A percentile compares a stretch with the other conserved stretches of the same genome.
phyloP scores from a whole-genome alignment of 257 asterid genomes.

The Nyctanthes arbortristis region DNA sequence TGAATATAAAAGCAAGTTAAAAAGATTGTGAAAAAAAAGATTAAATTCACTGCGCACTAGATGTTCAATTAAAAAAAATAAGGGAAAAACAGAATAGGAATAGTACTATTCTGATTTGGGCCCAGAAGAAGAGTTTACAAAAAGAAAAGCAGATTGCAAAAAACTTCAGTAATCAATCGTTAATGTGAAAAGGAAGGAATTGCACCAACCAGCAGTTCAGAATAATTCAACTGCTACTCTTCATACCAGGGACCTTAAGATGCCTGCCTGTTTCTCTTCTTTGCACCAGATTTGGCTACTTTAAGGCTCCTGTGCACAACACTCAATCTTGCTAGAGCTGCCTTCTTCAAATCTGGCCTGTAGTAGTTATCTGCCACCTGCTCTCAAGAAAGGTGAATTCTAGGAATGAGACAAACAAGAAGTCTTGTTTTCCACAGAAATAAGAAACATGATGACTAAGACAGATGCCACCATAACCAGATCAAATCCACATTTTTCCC shows the following conservation, averaged over 20 bases:
- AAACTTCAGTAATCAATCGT: constrained; percentile 12
- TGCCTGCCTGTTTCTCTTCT: constrained; percentile 89
- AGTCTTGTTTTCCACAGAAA: not conserved
- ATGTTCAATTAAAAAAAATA: too few relatives aligned
- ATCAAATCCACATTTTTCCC: not conserved
- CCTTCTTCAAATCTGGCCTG: constrained; percentile 91
- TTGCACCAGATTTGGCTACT: constrained; percentile 87
- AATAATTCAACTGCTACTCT: constrained; percentile 11
- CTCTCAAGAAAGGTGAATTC: not conserved
- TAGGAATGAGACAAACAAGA: not conserved
- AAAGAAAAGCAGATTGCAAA: constrained; percentile 15
- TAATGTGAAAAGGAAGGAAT: not conserved
- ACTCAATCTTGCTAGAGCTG: constrained; percentile 88
- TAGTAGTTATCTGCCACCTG: constrained; percentile 81
- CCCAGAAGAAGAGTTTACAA: not conserved
- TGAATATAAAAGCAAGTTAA: too few relatives aligned
- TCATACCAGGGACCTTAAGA: constrained; percentile 26
- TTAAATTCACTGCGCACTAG: too few relatives aligned
- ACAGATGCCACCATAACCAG: not conserved
- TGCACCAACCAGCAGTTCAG: constrained; percentile 12
- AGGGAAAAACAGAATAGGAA: too few relatives aligned
- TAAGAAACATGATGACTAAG: not conserved
- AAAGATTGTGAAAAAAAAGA: too few relatives aligned
- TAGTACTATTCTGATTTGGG: too few relatives aligned
- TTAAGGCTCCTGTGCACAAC: constrained; percentile 82